Conservation (phyloP, 441 rosid species). For the Mallotus japonicus region DNA sequence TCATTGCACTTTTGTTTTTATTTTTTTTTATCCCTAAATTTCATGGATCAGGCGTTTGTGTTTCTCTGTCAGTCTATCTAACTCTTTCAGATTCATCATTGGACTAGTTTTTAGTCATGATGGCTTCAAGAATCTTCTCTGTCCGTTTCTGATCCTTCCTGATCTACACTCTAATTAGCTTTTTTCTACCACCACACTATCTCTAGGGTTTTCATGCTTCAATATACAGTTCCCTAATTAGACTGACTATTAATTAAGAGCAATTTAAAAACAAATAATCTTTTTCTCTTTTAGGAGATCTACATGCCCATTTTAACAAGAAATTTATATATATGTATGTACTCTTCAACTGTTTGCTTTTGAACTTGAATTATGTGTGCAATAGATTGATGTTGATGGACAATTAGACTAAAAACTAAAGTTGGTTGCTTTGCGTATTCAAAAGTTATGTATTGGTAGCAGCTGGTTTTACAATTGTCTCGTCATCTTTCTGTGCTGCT, state of each 20-base stretch:
- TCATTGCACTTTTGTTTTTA: constrained; percentile 35
- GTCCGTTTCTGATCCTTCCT: constrained; percentile 39
- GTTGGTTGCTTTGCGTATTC: no score
- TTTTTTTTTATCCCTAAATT: constrained; percentile 27
- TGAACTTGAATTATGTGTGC: not conserved
- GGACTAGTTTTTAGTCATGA: constrained; percentile 41
- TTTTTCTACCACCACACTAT: constrained; percentile 6
- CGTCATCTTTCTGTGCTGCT: constrained; percentile 2
- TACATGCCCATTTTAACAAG: not conserved
- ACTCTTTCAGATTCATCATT: constrained; percentile 39
- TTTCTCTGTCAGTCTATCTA: constrained; percentile 38
- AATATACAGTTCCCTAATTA: not conserved
- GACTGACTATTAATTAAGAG: not conserved
- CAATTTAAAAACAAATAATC: not conserved
- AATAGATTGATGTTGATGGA: no score
- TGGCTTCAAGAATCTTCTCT: constrained; percentile 48
- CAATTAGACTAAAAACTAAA: no score
- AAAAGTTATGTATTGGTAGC: no score
- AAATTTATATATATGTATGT: no score
- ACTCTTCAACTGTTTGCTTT: not conserved
- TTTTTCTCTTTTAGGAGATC: not conserved
- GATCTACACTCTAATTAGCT: constrained; percentile 24
- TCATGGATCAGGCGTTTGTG: constrained; percentile 28
- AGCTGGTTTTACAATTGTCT: constrained; percentile 4
- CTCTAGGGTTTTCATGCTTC: constrained; percentile 18